Evolutionary conservation across 2,329 filamentous ascomycete genomes (phyloP).

Genomic region (Colletotrichum sp.): DNA sequence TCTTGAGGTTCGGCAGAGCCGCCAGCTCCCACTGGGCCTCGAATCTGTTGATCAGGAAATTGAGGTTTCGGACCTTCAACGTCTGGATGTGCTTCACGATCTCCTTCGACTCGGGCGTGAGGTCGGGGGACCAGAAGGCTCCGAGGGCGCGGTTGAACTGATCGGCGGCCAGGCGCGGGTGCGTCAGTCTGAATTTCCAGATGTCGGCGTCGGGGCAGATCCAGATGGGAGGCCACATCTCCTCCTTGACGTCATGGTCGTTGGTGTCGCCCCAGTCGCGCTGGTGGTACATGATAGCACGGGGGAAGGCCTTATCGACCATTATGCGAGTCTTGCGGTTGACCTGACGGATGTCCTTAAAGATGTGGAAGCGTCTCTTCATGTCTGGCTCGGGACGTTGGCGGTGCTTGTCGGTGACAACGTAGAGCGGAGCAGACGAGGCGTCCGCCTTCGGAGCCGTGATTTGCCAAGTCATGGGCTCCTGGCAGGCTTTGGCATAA

Average conservation of each 20-base stretch:
- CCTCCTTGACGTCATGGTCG: neutral
- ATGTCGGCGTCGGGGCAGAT: neutral
- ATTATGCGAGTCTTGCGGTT: neutral
- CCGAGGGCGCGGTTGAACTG: neutral
- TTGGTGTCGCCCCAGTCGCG: neutral
- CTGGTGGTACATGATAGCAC: neutral
- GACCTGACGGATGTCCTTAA: neutral
- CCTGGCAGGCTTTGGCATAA: neutral
- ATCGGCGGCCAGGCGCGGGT: neutral
- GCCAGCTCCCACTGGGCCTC: neutral
- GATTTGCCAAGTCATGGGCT: neutral
- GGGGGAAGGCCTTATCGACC: neutral
- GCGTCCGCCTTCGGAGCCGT: neutral
- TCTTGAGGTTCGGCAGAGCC: neutral
- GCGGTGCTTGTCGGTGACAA: neutral
- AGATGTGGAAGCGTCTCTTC: neutral
- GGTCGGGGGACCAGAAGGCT: neutral
- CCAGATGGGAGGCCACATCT: neutral
- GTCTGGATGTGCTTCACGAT: neutral
- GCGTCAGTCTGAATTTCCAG: neutral
- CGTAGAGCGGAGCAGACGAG: neutral
- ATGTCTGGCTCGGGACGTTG: neutral
- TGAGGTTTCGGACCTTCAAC: neutral
- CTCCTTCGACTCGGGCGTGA: neutral
- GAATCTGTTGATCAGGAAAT: neutral